Evolutionary conservation across 768 basidiomycete genomes (phyloP).

Genomic region (Hygrocybe punicea): DNA sequence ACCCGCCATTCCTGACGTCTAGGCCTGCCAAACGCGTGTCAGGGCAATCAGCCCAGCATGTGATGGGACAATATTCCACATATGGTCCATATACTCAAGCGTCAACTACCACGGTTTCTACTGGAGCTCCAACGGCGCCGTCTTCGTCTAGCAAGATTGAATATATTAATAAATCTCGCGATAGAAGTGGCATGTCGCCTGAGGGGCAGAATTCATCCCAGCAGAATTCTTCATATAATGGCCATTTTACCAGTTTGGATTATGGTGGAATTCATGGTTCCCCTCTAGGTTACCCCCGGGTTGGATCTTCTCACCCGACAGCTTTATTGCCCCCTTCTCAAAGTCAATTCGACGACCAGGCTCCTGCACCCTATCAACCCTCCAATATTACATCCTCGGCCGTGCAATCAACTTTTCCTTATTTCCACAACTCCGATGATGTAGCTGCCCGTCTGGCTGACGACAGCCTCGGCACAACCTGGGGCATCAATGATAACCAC

Average conservation of each 20-base stretch:
- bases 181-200: too few species aligned
- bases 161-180: background rate
- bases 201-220: too few species aligned
- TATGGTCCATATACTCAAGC: background rate
- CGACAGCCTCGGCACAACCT: background rate
- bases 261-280: background rate
- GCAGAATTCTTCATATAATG: background rate
- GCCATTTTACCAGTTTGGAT: background rate
- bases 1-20: slow-evolving; percentile 64
- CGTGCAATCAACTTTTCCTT: too few species aligned
- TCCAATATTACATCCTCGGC: background rate
- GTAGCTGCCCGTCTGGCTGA: background rate
- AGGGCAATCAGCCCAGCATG: slow-evolving; percentile 23
- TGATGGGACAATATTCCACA: slow-evolving; percentile 13
- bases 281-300: too few species aligned
- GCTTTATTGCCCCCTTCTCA: too few species aligned
- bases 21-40: slow-evolving; percentile 36
- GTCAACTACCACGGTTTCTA: background rate
- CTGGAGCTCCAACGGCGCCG: too few species aligned
- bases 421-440: too few species aligned
- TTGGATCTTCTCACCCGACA: too few species aligned
- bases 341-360: too few species aligned
- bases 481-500: background rate
- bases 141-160: background rate
- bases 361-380: background rate